Base-by-base conservation (phyloP, 768 basidiomycete genomes). In the Rickenella mellea region DNA sequence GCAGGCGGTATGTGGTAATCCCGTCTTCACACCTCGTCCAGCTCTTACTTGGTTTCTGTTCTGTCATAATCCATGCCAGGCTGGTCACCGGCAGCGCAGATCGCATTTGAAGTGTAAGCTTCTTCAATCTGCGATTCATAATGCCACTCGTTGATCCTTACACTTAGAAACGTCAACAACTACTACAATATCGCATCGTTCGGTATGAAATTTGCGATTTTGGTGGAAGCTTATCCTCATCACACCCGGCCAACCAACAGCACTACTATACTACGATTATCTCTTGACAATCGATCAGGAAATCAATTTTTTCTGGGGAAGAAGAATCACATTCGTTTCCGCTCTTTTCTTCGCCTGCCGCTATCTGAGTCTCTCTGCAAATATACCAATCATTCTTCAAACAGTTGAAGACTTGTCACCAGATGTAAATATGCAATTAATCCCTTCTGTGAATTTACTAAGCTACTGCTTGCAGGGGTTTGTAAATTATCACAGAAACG, bases 181-280 rank as follows among this genome's bases (percentile, higher is more conserved):
- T 36, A 36, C 12, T 36, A 36, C 12, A 19, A 17, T 12, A 19
- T 36, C 6, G 33, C 33, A 17, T 36, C 33, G 15, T 36, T 36
- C 19, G 24, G 33, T 36, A 10, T 3, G 33, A 17, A 36, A 7
- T 3, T 11, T 36, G 10, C 10, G 10, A 10, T 36, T 36, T 19
- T 22, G 10, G 4, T n/a, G n/a, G n/a, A n/a, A 3, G 4, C 33
- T 3, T 17, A 19, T 17, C 11, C 33, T 9, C 9, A 5, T 3
- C 3, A 19, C 15, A 19, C 33, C 24, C 7, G 24, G 19, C 33
- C 11, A 7, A 36, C 3, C 33, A 22, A 2, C 41, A 42, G 41
- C 27, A 3, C 7, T 42, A 9, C 30, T 42, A 4, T 42, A 42
- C 19, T 42, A 42, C 19, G 41, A 42, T 31, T 31, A 42, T 17